Evolutionary conservation across 164 flowering plant species (phyloP).

Genomic region (Vitis rotundifolia): DNA sequence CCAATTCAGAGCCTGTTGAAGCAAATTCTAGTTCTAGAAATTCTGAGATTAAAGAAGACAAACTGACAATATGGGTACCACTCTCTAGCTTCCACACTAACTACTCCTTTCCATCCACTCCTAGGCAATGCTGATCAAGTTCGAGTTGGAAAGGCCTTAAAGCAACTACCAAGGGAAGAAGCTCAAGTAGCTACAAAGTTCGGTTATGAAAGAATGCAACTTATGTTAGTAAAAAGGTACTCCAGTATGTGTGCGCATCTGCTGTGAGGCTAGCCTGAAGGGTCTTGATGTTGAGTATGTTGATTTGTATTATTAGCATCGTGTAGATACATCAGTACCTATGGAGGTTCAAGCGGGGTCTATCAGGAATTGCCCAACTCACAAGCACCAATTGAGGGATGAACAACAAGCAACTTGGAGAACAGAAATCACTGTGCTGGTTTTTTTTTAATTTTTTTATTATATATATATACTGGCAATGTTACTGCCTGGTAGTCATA

Average conservation of each 20-base stretch:
- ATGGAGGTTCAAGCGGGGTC: conserved; percentile 5
- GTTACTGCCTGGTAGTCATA: too few relatives aligned
- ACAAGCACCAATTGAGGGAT: too few relatives aligned
- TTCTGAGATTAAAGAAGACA: conserved; percentile 23
- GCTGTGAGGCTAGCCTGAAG: conserved; percentile 26
- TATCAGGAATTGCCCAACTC: too few relatives aligned
- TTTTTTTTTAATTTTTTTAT: too few relatives aligned
- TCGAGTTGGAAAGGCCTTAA: conserved; percentile 46
- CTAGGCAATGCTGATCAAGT: conserved; percentile 44
- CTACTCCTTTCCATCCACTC: too few relatives aligned
- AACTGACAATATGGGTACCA: neutral
- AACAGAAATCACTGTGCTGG: too few relatives aligned
- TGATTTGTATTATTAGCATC: conserved; percentile 28
- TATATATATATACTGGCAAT: too few relatives aligned
- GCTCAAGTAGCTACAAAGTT: conserved; percentile 27
- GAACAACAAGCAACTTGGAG: too few relatives aligned
- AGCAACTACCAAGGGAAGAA: conserved; percentile 23
- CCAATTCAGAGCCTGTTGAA: conserved; percentile 18
- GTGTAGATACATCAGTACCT: conserved; percentile 15
- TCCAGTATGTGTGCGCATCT: conserved; percentile 11
- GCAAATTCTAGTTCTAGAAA: conserved; percentile 18
- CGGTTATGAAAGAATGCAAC: conserved; percentile 2
- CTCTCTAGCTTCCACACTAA: too few relatives aligned
- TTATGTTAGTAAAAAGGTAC: conserved; percentile 14
- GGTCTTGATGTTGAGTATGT: conserved; percentile 23